Percentiles rank a stretch among this genome's conserved stretches.
phyloP scores from a whole-genome alignment of 768 basidiomycete genomes.

The Russula virescens region DNA sequence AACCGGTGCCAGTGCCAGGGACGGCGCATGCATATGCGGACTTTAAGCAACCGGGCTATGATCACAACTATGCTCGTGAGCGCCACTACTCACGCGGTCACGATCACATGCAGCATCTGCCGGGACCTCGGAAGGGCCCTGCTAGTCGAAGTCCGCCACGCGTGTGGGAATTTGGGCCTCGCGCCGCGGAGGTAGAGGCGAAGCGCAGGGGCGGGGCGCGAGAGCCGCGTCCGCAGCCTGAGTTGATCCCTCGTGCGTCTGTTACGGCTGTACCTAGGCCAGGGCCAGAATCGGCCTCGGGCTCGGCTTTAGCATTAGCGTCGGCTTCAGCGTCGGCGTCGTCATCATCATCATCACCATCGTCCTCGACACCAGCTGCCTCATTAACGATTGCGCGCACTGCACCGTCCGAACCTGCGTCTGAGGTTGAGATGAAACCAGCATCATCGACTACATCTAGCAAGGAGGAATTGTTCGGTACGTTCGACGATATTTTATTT shows the following conservation, averaged over 20 bases:
- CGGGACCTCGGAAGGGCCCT: background rate
- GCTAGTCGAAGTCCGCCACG: constrained; percentile 5
- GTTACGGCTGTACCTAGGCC: background rate
- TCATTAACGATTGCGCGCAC: background rate
- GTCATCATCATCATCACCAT: background rate
- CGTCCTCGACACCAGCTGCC: background rate
- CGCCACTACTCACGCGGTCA: background rate
- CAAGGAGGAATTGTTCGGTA: constrained; percentile 13
- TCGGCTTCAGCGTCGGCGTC: no score
- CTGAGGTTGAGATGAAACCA: background rate
- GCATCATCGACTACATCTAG: background rate
- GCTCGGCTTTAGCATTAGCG: no score
- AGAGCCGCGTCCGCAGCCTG: background rate
- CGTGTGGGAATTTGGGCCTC: constrained; percentile 16
- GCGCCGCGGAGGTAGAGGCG: background rate
- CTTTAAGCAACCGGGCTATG: constrained; percentile 4
- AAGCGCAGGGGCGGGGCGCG: background rate
- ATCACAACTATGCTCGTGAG: background rate
- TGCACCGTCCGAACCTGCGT: background rate
- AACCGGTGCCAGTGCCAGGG: background rate
- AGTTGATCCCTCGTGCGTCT: background rate
- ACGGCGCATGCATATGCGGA: constrained; percentile 1
- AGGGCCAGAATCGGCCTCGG: background rate
- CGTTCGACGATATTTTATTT: background rate
- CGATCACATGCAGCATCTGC: background rate